Conservation (phyloP, 2,329 filamentous ascomycete genomes). For the Microascus cirrosus region DNA sequence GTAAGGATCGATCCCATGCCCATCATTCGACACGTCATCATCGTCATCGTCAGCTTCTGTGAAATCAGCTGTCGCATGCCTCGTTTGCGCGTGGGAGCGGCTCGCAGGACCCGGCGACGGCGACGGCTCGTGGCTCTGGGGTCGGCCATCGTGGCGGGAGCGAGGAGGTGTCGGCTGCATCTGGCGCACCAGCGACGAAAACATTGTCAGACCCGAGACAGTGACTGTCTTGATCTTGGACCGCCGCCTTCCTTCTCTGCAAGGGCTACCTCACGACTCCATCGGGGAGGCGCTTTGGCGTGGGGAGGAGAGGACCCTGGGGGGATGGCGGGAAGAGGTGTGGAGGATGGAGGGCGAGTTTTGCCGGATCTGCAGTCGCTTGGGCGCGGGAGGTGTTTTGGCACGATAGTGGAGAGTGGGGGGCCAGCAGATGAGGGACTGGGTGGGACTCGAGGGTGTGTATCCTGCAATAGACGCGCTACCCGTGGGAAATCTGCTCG, state of each 20-base stretch:
- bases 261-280: conserved; percentile 1
- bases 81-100: conserved; percentile 16
- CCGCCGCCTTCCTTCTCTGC: conserved; percentile 3
- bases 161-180: conserved; percentile 4
- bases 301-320: neutral
- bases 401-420: neutral
- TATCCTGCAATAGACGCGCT: too few relatives aligned
- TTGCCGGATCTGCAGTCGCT: neutral
- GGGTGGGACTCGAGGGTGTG: too few relatives aligned
- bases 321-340: conserved; percentile 9
- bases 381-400: neutral
- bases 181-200: conserved; percentile 3
- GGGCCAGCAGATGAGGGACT: neutral
- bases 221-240: neutral
- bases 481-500: too few relatives aligned
- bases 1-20: conserved; percentile 16
- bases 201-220: conserved; percentile 2
- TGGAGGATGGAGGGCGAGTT: neutral
- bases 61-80: conserved; percentile 53
- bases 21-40: conserved; percentile 27
- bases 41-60: conserved; percentile 50
- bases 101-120: conserved; percentile 2
- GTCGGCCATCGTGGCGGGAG: neutral
- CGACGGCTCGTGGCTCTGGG: neutral
- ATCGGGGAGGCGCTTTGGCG: neutral